A percentile compares a stretch with the other conserved stretches of the same genome.
phyloP scores from a whole-genome alignment of 1,284 basidiomycete species.

The Flammula alnicola region DNA sequence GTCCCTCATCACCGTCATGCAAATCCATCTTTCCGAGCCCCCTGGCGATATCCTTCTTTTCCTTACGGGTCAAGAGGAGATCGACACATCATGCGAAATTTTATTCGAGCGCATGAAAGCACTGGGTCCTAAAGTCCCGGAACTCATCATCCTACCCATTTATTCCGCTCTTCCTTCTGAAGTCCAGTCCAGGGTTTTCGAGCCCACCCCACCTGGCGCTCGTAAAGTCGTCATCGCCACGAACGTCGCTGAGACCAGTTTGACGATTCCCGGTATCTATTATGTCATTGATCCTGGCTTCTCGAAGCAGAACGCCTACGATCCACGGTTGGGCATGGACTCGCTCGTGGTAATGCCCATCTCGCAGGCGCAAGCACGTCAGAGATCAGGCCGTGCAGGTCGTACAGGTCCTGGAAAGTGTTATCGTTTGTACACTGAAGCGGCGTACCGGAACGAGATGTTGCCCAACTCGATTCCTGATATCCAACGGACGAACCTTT shows the following conservation, averaged over 20 bases:
- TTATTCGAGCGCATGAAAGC: slow-evolving; percentile 98
- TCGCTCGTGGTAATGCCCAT: slow-evolving; percentile 99
- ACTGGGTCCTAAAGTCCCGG: slow-evolving; percentile 94
- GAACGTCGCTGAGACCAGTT: slow-evolving; percentile 97
- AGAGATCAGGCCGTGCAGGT: slow-evolving; percentile 94
- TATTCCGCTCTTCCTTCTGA: slow-evolving; percentile 98
- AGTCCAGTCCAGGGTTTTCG: slow-evolving; percentile 97
- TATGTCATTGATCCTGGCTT: slow-evolving; percentile 99
- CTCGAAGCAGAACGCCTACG: slow-evolving; percentile 98
- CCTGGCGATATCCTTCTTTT: slow-evolving; percentile 97
- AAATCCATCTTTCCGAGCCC: slow-evolving; percentile 98
- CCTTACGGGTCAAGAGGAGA: slow-evolving; percentile 98
- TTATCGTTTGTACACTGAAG: slow-evolving; percentile 98
- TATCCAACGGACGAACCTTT: slow-evolving; percentile 94
- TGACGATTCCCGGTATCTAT: slow-evolving; percentile 98
- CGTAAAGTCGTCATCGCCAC: slow-evolving; percentile 98
- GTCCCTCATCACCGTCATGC: slow-evolving; percentile 98
- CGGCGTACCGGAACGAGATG: slow-evolving; percentile 99
- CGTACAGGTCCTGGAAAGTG: slow-evolving; percentile 98
- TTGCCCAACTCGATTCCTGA: slow-evolving; percentile 97
- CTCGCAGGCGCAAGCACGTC: slow-evolving; percentile 96
- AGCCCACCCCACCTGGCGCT: slow-evolving; percentile 94
- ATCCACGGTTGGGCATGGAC: slow-evolving; percentile 98
- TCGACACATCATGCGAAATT: slow-evolving; percentile 97
- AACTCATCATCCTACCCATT: slow-evolving; percentile 95